These are phyloP conservation scores for Solanum aculeatissimum DNA, from an alignment of 305 asterid species.

Conservation along the genomic window DNA sequence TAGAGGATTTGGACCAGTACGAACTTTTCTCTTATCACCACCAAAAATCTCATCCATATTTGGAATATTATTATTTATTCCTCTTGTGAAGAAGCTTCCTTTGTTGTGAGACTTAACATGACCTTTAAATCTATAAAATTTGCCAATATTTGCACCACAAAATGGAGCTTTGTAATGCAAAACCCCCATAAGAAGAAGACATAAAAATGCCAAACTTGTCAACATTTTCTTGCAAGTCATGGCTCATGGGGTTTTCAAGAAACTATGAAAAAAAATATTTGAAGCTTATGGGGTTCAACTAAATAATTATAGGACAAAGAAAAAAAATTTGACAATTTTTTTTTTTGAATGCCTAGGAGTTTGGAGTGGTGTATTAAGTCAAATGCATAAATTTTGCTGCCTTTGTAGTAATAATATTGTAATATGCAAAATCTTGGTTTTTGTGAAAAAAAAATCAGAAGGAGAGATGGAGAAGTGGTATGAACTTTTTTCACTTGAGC, in stretches of 20 bases:
- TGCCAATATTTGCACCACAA: slow-evolving; percentile 27
- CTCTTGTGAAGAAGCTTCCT: neutral
- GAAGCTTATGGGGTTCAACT: neutral
- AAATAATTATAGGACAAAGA: neutral
- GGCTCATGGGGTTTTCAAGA: slow-evolving; percentile 20
- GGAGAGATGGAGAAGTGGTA: neutral
- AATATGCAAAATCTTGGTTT: neutral
- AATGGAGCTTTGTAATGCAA: slow-evolving; percentile 27
- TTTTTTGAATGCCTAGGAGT: neutral
- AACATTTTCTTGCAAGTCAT: slow-evolving; percentile 23
- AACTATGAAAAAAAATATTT: neutral
- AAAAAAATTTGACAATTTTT: neutral
- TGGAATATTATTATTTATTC: neutral
- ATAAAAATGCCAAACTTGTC: slow-evolving; percentile 21
- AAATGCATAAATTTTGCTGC: slow-evolving; percentile 57
- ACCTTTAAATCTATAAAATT: neutral
- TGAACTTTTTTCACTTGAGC: slow-evolving; percentile 15
- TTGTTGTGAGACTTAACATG: neutral
- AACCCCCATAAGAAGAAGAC: slow-evolving; percentile 26
- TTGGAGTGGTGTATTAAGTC: slow-evolving; percentile 16
- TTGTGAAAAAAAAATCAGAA: neutral
- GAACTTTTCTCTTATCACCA: slow-evolving; percentile 62
- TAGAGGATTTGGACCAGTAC: slow-evolving; percentile 86
- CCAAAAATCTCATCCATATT: slow-evolving; percentile 31
- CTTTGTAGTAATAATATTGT: slow-evolving; percentile 4